Evolutionary conservation across 495 filamentous ascomycete genomes (phyloP).

Genomic region (Aspergillus hancockii): DNA sequence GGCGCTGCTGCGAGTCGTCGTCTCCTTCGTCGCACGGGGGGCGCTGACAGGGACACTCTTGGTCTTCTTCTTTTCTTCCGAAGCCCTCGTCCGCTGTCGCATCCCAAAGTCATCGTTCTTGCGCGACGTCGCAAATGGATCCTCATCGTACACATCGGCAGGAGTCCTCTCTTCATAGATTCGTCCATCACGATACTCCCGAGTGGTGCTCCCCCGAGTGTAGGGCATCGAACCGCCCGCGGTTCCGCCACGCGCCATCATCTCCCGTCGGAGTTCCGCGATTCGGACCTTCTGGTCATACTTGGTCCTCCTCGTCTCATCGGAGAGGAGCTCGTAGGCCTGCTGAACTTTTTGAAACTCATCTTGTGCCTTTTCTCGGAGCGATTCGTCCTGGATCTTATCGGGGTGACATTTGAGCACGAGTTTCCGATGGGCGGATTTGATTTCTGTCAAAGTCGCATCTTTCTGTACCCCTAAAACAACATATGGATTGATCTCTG

Average conservation of each 20-base stretch:
- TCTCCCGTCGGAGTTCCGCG: conserved; percentile 56
- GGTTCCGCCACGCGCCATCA: conserved; percentile 41
- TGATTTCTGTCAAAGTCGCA: conserved; percentile 72
- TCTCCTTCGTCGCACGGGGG: conserved; percentile 30
- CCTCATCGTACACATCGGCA: conserved; percentile 39
- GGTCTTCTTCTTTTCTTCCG: conserved; percentile 42
- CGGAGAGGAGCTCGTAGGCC: conserved; percentile 87
- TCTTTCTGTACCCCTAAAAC: conserved; percentile 75
- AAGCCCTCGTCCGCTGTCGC: conserved; percentile 33
- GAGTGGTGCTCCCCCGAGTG: conserved; percentile 26
- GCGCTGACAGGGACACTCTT: conserved; percentile 27
- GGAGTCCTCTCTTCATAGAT: conserved; percentile 51
- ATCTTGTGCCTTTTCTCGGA: conserved; percentile 67
- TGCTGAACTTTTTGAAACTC: conserved; percentile 93
- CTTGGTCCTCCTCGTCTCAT: conserved; percentile 66
- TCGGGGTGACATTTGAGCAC: conserved; percentile 94
- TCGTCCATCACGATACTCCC: conserved; percentile 47
- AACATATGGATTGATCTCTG: conserved; percentile 82
- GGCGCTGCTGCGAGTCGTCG: conserved; percentile 29
- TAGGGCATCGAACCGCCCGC: conserved; percentile 18
- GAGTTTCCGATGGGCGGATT: conserved; percentile 83
- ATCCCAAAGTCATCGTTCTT: conserved; percentile 44
- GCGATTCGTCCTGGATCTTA: conserved; percentile 79
- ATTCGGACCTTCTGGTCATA: conserved; percentile 79
- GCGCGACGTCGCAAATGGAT: conserved; percentile 37